Evolutionary conservation across 495 filamentous ascomycete species (phyloP).

Genomic region (Penicillium herquei): DNA sequence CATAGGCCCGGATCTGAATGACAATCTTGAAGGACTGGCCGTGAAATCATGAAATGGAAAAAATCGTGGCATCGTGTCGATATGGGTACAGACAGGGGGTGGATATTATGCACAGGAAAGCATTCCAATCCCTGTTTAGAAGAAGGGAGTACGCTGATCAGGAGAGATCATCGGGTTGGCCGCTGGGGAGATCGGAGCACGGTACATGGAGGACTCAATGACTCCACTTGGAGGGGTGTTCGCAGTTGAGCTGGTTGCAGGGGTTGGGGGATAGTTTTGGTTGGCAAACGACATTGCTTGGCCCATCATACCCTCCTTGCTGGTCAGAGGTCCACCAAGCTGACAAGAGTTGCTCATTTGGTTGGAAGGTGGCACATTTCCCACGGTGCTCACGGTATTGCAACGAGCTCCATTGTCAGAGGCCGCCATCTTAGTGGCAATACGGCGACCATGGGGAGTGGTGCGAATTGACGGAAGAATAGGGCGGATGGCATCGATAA

Average conservation of each 20-base stretch:
- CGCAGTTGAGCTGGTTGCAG: constrained; percentile 27
- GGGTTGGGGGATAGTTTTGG: constrained; percentile 27
- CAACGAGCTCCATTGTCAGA: constrained; percentile 33
- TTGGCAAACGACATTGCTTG: constrained; percentile 21
- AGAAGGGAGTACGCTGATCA: constrained; percentile 33
- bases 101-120: constrained; percentile 17
- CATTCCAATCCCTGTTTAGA: constrained; percentile 20
- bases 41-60: constrained; percentile 43
- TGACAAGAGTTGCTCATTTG: constrained; percentile 28
- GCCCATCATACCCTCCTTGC: constrained; percentile 29
- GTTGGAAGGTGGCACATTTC: too few relatives aligned
- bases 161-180: constrained; percentile 20
- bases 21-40: constrained; percentile 34
- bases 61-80: constrained; percentile 44
- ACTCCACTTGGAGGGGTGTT: constrained; percentile 32
- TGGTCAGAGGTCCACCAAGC: constrained; percentile 30
- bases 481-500: constrained; percentile 82
- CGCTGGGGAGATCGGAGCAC: constrained; percentile 23
- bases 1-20: constrained; percentile 27
- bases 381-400: constrained; percentile 37
- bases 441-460: constrained; percentile 90
- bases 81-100: constrained; percentile 43
- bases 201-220: constrained; percentile 31
- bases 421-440: constrained; percentile 74
- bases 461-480: constrained; percentile 76